Conservation (phyloP, 1,284 basidiomycete genomes). For the Lignosus rhinocerotis region DNA sequence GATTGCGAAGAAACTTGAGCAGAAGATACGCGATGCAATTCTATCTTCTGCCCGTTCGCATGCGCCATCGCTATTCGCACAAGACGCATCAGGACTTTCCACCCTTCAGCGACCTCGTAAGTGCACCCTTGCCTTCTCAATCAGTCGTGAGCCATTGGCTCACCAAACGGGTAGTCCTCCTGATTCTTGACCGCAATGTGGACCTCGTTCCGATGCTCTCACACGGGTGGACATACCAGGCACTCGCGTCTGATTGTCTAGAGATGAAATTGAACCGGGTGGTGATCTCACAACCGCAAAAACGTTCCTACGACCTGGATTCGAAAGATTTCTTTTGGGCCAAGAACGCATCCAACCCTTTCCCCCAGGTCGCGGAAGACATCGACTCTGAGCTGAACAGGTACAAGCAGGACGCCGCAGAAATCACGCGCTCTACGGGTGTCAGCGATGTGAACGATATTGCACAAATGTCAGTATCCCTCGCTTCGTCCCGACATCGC, state of each 20-base stretch:
- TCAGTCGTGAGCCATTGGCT: background rate
- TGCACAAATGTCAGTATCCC: conserved; percentile 74
- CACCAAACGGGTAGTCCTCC: conserved; percentile 63
- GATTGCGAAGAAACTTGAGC: conserved; percentile 94
- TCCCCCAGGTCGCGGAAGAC: conserved; percentile 98
- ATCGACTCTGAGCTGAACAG: conserved; percentile 92
- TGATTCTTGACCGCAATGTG: conserved; percentile 93
- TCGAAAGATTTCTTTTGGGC: conserved; percentile 99
- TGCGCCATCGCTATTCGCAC: conserved; percentile 60
- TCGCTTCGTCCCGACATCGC: background rate
- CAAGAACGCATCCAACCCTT: conserved; percentile 93
- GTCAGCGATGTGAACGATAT: conserved; percentile 97
- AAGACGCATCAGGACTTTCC: conserved; percentile 69
- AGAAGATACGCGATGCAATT: conserved; percentile 91
- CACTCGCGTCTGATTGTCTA: conserved; percentile 95
- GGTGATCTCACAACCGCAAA: conserved; percentile 72
- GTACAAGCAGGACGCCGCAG: conserved; percentile 97
- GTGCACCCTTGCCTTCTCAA: conserved; percentile 26
- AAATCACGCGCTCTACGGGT: conserved; percentile 95
- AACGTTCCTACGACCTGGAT: conserved; percentile 94
- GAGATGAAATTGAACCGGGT: conserved; percentile 98
- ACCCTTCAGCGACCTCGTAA: conserved; percentile 83
- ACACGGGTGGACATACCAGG: conserved; percentile 99
- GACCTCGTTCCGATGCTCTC: conserved; percentile 95
- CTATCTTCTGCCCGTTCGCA: conserved; percentile 75